Conservation (phyloP, 257 asterid genomes). For the Petrea volubilis region DNA sequence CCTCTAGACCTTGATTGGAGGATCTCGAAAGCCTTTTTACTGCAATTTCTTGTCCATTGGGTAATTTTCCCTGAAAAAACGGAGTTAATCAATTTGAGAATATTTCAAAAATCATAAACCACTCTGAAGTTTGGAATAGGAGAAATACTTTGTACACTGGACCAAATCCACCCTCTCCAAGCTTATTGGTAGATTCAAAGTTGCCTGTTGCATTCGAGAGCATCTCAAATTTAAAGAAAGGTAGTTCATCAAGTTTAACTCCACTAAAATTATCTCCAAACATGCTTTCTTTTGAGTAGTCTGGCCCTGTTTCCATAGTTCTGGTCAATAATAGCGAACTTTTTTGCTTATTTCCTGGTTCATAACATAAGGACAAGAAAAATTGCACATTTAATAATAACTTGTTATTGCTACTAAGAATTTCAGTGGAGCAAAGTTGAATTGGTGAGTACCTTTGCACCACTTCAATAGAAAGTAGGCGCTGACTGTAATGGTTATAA, state of each 20-base stretch:
- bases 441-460: slow-evolving; percentile 11
- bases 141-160: slow-evolving; percentile 13
- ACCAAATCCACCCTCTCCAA: slow-evolving; percentile 11
- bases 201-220: slow-evolving; percentile 18
- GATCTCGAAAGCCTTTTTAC: slow-evolving; percentile 52
- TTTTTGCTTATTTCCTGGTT: background rate
- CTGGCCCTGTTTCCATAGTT: background rate
- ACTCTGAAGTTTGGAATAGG: background rate
- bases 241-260: slow-evolving; percentile 11
- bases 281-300: background rate
- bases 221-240: slow-evolving; percentile 13
- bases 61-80: slow-evolving; percentile 38
- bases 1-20: slow-evolving; percentile 51
- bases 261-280: background rate
- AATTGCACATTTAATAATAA: background rate
- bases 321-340: background rate
- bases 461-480: slow-evolving; percentile 4
- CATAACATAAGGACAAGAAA: background rate
- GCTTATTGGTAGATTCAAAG: background rate
- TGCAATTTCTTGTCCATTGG: slow-evolving; percentile 46
- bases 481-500: background rate
- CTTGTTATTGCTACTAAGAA: background rate
- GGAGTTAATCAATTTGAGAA: background rate
- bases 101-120: background rate
- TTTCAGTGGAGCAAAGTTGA: background rate